These are phyloP conservation scores for Aspergillus baeticus DNA, from an alignment of 495 filamentous ascomycete species.

Conservation along the genomic window DNA sequence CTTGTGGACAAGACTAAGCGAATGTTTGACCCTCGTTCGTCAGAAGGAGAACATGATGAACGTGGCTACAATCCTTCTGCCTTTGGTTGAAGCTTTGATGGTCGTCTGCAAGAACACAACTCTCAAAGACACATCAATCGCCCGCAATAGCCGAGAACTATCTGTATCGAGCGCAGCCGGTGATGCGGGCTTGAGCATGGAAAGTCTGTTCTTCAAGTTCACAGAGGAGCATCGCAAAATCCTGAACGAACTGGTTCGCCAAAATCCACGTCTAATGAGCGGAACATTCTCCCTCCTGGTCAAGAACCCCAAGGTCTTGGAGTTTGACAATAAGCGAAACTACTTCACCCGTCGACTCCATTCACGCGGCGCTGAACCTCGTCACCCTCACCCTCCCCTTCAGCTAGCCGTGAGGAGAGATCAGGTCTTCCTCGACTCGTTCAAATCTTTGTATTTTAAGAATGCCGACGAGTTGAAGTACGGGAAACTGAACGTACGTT, in stretches of 20 bases:
- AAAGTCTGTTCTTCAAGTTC: slow-evolving; percentile 94
- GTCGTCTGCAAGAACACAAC: slow-evolving; percentile 98
- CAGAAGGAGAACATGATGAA: slow-evolving; percentile 94
- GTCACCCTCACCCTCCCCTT: slow-evolving; percentile 70
- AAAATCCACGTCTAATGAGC: slow-evolving; percentile 97
- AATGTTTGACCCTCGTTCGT: slow-evolving; percentile 83
- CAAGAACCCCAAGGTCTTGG: slow-evolving; percentile 97
- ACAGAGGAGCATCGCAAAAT: slow-evolving; percentile 98
- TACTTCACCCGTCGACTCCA: slow-evolving; percentile 96
- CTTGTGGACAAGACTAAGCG: slow-evolving; percentile 92
- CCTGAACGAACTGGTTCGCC: slow-evolving; percentile 93
- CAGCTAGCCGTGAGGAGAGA: slow-evolving; percentile 90
- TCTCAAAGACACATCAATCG: slow-evolving; percentile 63
- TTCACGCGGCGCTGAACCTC: slow-evolving; percentile 62
- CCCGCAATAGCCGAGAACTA: slow-evolving; percentile 64
- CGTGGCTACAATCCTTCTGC: slow-evolving; percentile 90
- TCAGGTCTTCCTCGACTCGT: slow-evolving; percentile 97
- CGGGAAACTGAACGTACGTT: slow-evolving; percentile 95
- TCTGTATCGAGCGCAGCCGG: slow-evolving; percentile 73
- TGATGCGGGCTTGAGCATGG: slow-evolving; percentile 68
- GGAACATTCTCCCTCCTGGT: slow-evolving; percentile 93
- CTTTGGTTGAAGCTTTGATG: slow-evolving; percentile 94
- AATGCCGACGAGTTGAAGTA: slow-evolving; percentile 94
- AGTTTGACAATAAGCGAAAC: slow-evolving; percentile 99
- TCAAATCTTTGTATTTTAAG: slow-evolving; percentile 95